A percentile compares a stretch with the other conserved stretches of the same genome.
phyloP scores from a whole-genome alignment of 805 yeast species.

The Kodamaea hsintzibuensis region DNA sequence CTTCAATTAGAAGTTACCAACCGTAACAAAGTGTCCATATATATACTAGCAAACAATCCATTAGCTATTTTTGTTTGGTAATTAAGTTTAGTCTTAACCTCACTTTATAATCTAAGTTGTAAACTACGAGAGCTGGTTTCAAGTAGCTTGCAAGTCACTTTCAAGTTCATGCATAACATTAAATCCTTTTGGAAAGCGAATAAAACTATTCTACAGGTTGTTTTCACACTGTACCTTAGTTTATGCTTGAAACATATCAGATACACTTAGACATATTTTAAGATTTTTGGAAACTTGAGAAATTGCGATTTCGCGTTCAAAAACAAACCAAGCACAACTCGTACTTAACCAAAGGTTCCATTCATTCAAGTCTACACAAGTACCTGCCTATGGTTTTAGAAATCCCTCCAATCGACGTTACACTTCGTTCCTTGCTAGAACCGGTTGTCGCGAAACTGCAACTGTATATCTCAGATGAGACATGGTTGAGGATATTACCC shows the following conservation, averaged over 20 bases:
- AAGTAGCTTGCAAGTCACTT: neutral
- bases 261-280: neutral
- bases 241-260: neutral
- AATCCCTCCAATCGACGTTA: constrained; percentile 1
- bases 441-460: neutral
- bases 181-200: neutral
- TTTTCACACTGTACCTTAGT: neutral
- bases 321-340: neutral
- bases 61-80: neutral
- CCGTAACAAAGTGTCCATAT: neutral
- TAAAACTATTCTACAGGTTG: neutral
- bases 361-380: neutral
- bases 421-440: neutral
- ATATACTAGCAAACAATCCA: neutral
- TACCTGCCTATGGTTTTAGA: constrained; percentile 3
- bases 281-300: neutral
- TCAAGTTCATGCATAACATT: neutral
- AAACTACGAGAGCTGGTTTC: no score
- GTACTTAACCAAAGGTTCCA: neutral
- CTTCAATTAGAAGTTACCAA: neutral
- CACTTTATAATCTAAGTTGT: no score
- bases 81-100: no score
- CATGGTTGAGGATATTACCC: neutral
- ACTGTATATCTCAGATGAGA: neutral
- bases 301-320: neutral